Evolutionary conservation across 2,329 filamentous ascomycete species (phyloP).

Genomic region (Trichoderma semiorbis): DNA sequence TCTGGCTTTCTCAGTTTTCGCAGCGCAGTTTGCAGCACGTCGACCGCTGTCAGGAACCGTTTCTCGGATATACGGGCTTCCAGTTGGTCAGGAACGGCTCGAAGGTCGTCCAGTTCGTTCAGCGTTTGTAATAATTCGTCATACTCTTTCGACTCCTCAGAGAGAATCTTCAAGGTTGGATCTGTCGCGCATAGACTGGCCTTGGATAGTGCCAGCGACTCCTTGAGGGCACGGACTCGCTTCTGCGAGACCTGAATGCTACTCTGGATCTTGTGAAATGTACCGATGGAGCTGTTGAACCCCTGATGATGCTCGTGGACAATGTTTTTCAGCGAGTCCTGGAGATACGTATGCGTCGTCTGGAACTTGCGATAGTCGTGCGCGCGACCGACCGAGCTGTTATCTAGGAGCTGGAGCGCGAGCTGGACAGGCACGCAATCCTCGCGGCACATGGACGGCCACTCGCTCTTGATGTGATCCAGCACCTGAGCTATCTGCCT

Average conservation of each 20-base stretch:
- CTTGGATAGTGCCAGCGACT: constrained; percentile 78
- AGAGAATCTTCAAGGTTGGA: constrained; percentile 86
- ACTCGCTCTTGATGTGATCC: constrained; percentile 80
- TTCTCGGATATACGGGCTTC: constrained; percentile 96
- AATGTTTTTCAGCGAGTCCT: constrained; percentile 87
- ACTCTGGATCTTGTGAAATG: constrained; percentile 96
- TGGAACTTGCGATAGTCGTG: constrained; percentile 84
- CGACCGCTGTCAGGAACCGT: constrained; percentile 86
- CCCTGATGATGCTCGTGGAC: constrained; percentile 99
- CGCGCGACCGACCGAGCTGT: constrained; percentile 86
- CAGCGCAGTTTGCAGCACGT: constrained; percentile 83
- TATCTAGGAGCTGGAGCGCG: constrained; percentile 90
- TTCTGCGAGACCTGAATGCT: constrained; percentile 88
- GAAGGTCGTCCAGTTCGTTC: constrained; percentile 80
- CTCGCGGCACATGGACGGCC: constrained; percentile 85
- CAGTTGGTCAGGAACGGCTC: constrained; percentile 84
- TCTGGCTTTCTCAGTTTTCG: constrained; percentile 81
- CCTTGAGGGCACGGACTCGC: constrained; percentile 76
- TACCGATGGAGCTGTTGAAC: constrained; percentile 98
- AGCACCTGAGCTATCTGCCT: constrained; percentile 63
- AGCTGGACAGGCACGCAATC: constrained; percentile 92
- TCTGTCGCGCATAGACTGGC: constrained; percentile 78
- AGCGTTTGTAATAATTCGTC: constrained; percentile 84
- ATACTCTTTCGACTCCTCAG: constrained; percentile 82
- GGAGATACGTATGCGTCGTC: constrained; percentile 80